phyloP scores from a whole-genome alignment of 208 protist species.

The Naegleria fowleri region DNA sequence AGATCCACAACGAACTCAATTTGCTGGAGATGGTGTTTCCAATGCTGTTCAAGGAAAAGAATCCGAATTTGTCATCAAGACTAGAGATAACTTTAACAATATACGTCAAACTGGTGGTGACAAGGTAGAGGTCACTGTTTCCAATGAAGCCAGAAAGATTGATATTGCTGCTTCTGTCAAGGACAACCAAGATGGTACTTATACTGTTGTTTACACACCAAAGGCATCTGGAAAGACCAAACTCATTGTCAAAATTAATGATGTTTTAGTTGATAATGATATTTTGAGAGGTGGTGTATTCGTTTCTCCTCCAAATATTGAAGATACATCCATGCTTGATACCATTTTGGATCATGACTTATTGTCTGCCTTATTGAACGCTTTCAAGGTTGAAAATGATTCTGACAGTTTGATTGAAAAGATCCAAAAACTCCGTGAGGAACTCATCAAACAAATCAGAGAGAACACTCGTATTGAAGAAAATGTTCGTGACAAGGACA shows the following conservation, averaged over 20 bases:
- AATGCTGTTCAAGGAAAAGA: background rate
- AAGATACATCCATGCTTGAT: background rate
- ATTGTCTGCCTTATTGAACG: background rate
- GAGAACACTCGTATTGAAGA: slow-evolving; percentile 50
- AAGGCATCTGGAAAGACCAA: background rate
- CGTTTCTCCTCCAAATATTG: background rate
- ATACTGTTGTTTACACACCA: background rate
- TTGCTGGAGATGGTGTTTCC: background rate
- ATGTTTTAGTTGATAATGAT: background rate
- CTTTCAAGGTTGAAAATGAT: background rate
- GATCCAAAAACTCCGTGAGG: slow-evolving; percentile 52
- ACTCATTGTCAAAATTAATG: slow-evolving; percentile 11
- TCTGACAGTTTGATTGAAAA: slow-evolving; percentile 19
- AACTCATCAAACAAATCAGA: slow-evolving; percentile 54
- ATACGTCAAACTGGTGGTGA: background rate
- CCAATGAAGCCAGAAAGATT: background rate
- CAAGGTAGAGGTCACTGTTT: background rate
- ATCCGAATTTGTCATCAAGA: background rate
- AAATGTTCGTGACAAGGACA: slow-evolving; percentile 55
- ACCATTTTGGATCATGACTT: slow-evolving; percentile 21
- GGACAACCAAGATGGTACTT: slow-evolving; percentile 9
- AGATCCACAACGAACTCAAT: background rate
- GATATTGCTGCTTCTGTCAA: background rate
- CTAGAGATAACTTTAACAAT: background rate
- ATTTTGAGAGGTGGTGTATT: background rate